These are phyloP conservation scores for Herpotrichia juniperi DNA, from an alignment of 2,329 filamentous ascomycete genomes.

Conservation along the genomic window DNA sequence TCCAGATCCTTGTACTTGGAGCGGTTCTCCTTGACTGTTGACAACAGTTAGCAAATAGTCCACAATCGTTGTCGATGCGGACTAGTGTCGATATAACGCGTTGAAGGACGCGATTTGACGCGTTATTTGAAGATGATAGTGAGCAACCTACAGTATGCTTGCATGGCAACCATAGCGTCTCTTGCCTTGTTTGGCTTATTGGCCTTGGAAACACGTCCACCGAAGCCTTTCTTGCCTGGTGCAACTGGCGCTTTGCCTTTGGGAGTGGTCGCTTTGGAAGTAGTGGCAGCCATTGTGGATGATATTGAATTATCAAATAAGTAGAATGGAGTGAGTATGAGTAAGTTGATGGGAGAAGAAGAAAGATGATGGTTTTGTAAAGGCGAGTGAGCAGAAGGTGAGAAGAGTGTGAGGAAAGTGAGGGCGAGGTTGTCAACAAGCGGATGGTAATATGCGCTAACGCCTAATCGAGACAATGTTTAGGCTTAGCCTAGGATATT, in stretches of 20 bases:
- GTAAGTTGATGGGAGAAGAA: neutral
- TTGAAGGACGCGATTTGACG: slow-evolving; percentile 20
- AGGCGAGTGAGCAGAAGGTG: neutral
- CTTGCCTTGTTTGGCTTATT: slow-evolving; percentile 32
- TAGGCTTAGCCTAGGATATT: slow-evolving; percentile 8
- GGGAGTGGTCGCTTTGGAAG: slow-evolving; percentile 30
- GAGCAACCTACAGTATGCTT: slow-evolving; percentile 40
- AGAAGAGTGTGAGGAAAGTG: slow-evolving; percentile 6
- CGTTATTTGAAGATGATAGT: neutral
- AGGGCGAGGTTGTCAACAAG: slow-evolving; percentile 11
- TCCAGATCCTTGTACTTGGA: slow-evolving; percentile 39
- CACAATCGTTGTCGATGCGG: neutral
- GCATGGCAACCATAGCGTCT: slow-evolving; percentile 42
- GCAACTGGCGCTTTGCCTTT: slow-evolving; percentile 25
- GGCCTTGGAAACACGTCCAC: slow-evolving; percentile 16
- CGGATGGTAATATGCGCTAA: slow-evolving; percentile 15
- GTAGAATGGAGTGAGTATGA: neutral
- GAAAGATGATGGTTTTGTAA: slow-evolving; percentile 4
- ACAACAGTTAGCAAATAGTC: slow-evolving; percentile 1
- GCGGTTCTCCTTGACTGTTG: slow-evolving; percentile 43
- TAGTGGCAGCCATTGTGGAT: slow-evolving; percentile 31
- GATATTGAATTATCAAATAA: neutral
- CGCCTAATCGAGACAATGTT: neutral
- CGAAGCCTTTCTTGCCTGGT: slow-evolving; percentile 9
- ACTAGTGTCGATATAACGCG: slow-evolving; percentile 15